Conservation (phyloP, 1,284 basidiomycete genomes). For the Ustilago loliicola region DNA sequence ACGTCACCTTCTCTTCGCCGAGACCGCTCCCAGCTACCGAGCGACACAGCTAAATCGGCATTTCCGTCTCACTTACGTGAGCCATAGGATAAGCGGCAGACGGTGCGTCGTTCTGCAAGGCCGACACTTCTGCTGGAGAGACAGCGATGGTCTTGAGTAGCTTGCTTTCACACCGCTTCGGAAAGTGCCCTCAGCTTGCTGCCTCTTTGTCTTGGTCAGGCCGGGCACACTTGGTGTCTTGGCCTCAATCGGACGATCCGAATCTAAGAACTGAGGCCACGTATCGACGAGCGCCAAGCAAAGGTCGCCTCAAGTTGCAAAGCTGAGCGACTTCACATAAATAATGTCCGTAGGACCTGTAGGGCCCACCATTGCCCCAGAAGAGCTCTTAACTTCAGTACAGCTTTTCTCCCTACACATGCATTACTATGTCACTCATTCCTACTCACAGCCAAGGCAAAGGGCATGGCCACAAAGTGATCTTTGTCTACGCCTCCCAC, state of each 20-base stretch:
- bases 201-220: too few relatives aligned
- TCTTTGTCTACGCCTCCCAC: slow-evolving; percentile 36
- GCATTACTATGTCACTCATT: neutral
- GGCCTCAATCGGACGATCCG: neutral
- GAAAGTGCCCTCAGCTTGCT: neutral
- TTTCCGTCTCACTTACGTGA: neutral
- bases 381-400: neutral
- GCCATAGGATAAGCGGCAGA: neutral
- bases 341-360: neutral
- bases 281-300: too few relatives aligned
- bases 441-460: neutral
- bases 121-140: neutral
- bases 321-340: neutral
- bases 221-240: neutral
- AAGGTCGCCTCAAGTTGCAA: neutral
- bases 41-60: neutral
- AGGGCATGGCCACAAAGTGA: slow-evolving; percentile 31
- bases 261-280: neutral
- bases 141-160: neutral
- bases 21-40: neutral
- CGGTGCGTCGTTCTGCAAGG: neutral
- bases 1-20: neutral
- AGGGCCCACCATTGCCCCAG: neutral
- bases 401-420: neutral
- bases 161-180: neutral